phyloP scores from a whole-genome alignment of 345 rosid species.

The Dipteronia dyeriana region DNA sequence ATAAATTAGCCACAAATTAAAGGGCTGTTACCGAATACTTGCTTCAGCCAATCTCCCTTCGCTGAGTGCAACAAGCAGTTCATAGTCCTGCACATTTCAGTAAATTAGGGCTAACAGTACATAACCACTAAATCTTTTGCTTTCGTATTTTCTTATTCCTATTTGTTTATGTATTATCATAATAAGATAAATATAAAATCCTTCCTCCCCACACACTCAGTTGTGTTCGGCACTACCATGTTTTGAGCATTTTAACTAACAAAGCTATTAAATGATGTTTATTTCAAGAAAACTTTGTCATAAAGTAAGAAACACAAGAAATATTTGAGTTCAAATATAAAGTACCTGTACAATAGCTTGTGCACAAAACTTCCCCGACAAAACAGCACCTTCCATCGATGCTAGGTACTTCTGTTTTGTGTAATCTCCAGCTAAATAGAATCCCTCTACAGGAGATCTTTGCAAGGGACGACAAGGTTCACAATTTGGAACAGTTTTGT shows the following conservation, averaged over 20 bases:
- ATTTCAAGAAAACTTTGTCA: not conserved
- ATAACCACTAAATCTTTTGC: not conserved
- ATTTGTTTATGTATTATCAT: not conserved
- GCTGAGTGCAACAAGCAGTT: constrained; percentile 39
- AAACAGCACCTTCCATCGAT: constrained; percentile 97
- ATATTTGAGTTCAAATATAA: not conserved
- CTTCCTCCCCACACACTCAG: not conserved
- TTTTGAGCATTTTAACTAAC: not conserved
- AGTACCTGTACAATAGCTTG: constrained; percentile 79
- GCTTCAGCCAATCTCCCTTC: constrained; percentile 50
- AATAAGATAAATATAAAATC: not conserved
- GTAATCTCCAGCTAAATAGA: constrained; percentile 91
- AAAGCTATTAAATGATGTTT: not conserved
- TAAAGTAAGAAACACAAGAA: not conserved
- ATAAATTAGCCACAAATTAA: not conserved
- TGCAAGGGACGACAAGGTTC: constrained; percentile 95
- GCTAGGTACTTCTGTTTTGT: constrained; percentile 97
- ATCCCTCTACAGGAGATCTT: constrained; percentile 84
- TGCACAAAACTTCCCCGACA: constrained; percentile 91
- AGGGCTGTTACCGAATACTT: constrained; percentile 24
- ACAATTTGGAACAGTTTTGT: constrained; percentile 80
- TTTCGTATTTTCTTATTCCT: not conserved
- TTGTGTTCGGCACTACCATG: not conserved
- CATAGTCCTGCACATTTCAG: constrained; percentile 54
- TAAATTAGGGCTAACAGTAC: not conserved